Evolutionary conservation across 768 basidiomycete species (phyloP).

Genomic region (Rhizopogon salebrosus): DNA sequence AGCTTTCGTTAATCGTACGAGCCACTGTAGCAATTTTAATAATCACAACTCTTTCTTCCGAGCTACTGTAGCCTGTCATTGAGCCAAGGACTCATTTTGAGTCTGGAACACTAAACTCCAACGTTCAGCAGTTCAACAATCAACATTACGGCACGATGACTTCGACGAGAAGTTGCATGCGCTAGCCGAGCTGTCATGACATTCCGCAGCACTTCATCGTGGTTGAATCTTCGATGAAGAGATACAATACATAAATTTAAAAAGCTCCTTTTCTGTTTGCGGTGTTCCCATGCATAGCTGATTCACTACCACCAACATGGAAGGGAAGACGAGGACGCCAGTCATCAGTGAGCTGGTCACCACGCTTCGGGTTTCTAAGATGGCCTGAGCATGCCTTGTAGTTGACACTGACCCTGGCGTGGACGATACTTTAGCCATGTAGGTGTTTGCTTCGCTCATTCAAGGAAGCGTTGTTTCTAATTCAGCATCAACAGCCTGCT

Average conservation of each 20-base stretch:
- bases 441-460: slow-evolving; percentile 18
- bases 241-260: background rate
- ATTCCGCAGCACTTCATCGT: no score
- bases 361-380: background rate
- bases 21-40: background rate
- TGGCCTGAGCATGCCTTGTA: slow-evolving; percentile 23
- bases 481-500: slow-evolving; percentile 47
- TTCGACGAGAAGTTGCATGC: no score
- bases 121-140: no score
- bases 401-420: slow-evolving; percentile 88
- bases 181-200: no score
- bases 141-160: no score
- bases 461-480: background rate
- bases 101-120: no score
- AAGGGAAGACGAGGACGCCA: slow-evolving; percentile 33
- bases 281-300: background rate
- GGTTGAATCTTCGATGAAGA: no score
- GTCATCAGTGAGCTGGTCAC: slow-evolving; percentile 56
- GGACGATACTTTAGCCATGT: slow-evolving; percentile 80
- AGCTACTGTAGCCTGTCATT: background rate
- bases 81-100: no score
- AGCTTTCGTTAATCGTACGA: background rate
- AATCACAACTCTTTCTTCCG: background rate
- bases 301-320: slow-evolving; percentile 10
- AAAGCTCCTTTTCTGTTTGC: background rate